Percentiles rank a stretch among this genome's conserved stretches.
Evolutionary conservation across 2,329 filamentous ascomycete genomes (phyloP).

Genomic region (Kalaharituber pfeilii): DNA sequence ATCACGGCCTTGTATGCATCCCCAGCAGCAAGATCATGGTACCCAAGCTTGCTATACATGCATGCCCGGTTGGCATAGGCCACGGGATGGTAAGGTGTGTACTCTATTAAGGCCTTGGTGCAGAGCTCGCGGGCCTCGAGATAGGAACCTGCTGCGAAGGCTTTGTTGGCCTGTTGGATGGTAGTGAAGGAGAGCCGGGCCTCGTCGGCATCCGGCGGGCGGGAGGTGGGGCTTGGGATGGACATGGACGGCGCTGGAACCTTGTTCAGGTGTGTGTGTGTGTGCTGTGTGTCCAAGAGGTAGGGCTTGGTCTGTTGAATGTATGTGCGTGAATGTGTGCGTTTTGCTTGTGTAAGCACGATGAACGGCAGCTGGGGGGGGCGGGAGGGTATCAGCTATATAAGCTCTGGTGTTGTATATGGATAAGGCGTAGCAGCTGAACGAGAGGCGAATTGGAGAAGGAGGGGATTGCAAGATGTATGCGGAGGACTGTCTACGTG

Average conservation of each 20-base stretch:
- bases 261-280: neutral
- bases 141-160: conserved; percentile 24
- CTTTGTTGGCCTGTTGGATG: conserved; percentile 10
- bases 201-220: neutral
- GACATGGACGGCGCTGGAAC: neutral
- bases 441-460: too few relatives aligned
- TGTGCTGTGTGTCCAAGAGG: neutral
- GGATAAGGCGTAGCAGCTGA: too few relatives aligned
- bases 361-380: too few relatives aligned
- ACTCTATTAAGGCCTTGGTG: conserved; percentile 36
- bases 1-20: conserved; percentile 86
- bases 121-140: conserved; percentile 39
- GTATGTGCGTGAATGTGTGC: too few relatives aligned
- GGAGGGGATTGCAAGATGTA: too few relatives aligned
- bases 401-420: too few relatives aligned
- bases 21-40: conserved; percentile 74
- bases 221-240: neutral
- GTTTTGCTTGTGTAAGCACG: too few relatives aligned
- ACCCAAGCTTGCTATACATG: conserved; percentile 56
- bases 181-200: neutral
- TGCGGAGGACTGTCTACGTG: too few relatives aligned
- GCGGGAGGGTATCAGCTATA: too few relatives aligned
- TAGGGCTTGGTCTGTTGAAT: too few relatives aligned
- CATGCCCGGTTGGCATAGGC: conserved; percentile 52
- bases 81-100: conserved; percentile 43